These are phyloP conservation scores for Apiotrichum siamense DNA, from an alignment of 1,284 basidiomycete genomes.

Conservation along the genomic window DNA sequence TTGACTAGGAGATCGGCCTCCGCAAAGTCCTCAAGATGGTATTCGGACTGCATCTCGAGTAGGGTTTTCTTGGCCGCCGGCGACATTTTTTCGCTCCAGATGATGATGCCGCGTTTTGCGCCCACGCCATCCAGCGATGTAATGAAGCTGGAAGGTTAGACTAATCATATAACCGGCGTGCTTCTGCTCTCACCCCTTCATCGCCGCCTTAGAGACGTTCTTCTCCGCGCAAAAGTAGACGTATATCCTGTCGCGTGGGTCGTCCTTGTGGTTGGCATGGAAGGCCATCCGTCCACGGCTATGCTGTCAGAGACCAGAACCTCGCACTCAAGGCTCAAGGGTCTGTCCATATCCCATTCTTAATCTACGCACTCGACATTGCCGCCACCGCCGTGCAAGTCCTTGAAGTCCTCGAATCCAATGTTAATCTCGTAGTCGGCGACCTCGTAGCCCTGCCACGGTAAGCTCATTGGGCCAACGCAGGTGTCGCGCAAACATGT, in stretches of 20 bases:
- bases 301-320: slow-evolving; percentile 3
- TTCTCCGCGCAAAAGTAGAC: slow-evolving; percentile 89
- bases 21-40: slow-evolving; percentile 90
- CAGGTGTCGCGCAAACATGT: not conserved
- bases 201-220: slow-evolving; percentile 89
- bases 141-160: slow-evolving; percentile 67
- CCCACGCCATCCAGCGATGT: slow-evolving; percentile 80
- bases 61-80: slow-evolving; percentile 95
- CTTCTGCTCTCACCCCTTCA: slow-evolving; percentile 70
- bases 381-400: slow-evolving; percentile 34
- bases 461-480: not conserved
- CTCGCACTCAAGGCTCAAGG: not conserved
- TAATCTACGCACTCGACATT: slow-evolving; percentile 34
- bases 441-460: slow-evolving; percentile 42
- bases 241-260: slow-evolving; percentile 76
- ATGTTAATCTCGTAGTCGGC: slow-evolving; percentile 48
- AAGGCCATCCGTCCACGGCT: slow-evolving; percentile 85
- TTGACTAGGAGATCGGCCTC: slow-evolving; percentile 96
- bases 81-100: slow-evolving; percentile 95
- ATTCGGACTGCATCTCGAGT: slow-evolving; percentile 74
- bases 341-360: not conserved
- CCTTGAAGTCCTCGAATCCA: slow-evolving; percentile 46
- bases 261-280: slow-evolving; percentile 66
- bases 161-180: not conserved
- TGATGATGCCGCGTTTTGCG: slow-evolving; percentile 86